Conservation (phyloP, 345 rosid species). For the Syzygium aromaticum region DNA sequence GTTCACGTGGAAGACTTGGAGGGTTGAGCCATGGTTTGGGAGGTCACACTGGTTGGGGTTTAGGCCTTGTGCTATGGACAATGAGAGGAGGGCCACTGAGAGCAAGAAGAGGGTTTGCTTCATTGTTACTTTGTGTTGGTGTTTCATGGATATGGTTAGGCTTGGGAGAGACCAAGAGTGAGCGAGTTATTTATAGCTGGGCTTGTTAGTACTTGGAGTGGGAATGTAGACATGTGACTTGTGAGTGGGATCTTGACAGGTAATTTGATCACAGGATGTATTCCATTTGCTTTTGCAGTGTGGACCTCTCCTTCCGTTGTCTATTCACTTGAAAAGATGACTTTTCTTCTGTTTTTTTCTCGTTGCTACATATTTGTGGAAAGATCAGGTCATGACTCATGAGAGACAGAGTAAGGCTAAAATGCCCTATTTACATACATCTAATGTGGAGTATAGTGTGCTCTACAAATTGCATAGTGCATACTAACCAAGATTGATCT, state of each 20-base stretch:
- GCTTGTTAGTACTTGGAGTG: background rate
- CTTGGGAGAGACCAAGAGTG: background rate
- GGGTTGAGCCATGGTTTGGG: slow-evolving; percentile 51
- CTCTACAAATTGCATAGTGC: background rate
- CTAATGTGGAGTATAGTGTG: background rate
- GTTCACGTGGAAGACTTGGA: slow-evolving; percentile 60
- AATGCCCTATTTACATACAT: background rate
- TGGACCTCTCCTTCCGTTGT: slow-evolving; percentile 5
- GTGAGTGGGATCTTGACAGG: background rate
- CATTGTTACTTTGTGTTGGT: slow-evolving; percentile 2
- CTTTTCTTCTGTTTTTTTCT: background rate
- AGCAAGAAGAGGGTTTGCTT: slow-evolving; percentile 10
- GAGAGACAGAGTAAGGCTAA: background rate
- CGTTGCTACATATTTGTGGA: background rate
- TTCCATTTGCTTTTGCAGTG: slow-evolving; percentile 34
- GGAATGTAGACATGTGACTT: slow-evolving; percentile 3
- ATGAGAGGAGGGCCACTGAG: slow-evolving; percentile 10
- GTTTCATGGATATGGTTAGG: background rate
- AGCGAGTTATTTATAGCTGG: background rate
- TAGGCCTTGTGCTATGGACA: slow-evolving; percentile 16
- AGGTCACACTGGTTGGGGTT: slow-evolving; percentile 36
- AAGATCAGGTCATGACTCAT: background rate
- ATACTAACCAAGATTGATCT: background rate
- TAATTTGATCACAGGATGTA: slow-evolving; percentile 47
- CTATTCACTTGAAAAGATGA: background rate